Conservation (phyloP, 768 basidiomycete species). For the Daedaleopsis sinensis region DNA sequence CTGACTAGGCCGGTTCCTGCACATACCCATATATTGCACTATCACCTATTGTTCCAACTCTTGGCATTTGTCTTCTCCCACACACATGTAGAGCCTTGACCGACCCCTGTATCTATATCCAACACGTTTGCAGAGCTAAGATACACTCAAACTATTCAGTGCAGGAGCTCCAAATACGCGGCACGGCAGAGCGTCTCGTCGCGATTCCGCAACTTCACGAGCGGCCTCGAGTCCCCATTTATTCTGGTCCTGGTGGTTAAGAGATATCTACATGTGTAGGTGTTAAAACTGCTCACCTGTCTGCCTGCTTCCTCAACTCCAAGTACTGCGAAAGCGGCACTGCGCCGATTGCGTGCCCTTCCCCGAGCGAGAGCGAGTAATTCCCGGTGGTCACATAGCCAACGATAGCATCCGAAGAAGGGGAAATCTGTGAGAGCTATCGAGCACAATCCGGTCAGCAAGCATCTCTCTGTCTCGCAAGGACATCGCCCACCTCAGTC, state of each 20-base stretch:
- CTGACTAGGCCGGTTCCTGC: not conserved
- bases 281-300: constrained; percentile 33
- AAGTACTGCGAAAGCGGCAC: constrained; percentile 59
- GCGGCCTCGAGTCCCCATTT: constrained; percentile 26
- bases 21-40: not conserved
- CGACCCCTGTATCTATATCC: not conserved
- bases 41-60: not conserved
- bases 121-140: not conserved
- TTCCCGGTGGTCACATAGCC: constrained; percentile 88
- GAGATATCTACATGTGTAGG: not conserved
- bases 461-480: not conserved
- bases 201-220: constrained; percentile 70
- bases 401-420: constrained; percentile 53
- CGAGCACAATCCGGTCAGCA: not conserved
- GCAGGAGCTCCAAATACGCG: constrained; percentile 47
- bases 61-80: not conserved
- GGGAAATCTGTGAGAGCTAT: constrained; percentile 50
- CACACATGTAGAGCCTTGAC: not conserved
- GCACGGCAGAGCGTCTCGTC: constrained; percentile 56
- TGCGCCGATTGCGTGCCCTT: constrained; percentile 77
- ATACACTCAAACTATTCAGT: constrained; percentile 8
- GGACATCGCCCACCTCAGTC: constrained; percentile 29
- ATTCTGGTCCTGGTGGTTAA: constrained; percentile 3
- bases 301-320: constrained; percentile 53
- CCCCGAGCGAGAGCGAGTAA: constrained; percentile 77